Percentiles rank a stretch among this genome's conserved stretches.
These are phyloP conservation scores for Kingdonia uniflora DNA, from an alignment of 164 flowering plant genomes.

Conservation along the genomic window DNA sequence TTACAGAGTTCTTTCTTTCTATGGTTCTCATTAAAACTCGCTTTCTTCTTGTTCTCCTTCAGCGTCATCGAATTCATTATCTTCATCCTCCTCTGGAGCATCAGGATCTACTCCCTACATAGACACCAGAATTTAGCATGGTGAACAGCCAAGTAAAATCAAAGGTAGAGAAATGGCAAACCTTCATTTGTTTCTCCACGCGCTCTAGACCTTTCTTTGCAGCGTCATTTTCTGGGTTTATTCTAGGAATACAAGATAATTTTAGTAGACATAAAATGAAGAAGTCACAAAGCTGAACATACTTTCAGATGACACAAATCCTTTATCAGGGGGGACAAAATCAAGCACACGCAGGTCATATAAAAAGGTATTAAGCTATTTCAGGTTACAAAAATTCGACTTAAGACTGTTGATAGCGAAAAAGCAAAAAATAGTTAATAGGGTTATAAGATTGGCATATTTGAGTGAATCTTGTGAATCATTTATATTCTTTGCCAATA, in stretches of 20 bases:
- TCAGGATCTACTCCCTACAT: conserved; percentile 95
- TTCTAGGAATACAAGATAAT: conserved; percentile 32
- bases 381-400: too few relatives aligned
- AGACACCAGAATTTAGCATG: neutral
- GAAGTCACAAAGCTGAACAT: neutral
- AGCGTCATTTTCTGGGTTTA: conserved; percentile 80
- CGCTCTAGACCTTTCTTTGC: conserved; percentile 86
- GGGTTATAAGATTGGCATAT: too few relatives aligned
- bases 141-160: neutral
- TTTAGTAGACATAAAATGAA: neutral
- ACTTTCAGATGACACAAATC: too few relatives aligned
- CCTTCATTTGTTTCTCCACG: conserved; percentile 97
- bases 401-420: too few relatives aligned
- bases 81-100: conserved; percentile 97
- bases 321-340: neutral
- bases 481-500: too few relatives aligned
- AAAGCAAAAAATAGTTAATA: too few relatives aligned
- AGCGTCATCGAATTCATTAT: conserved; percentile 85
- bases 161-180: conserved; percentile 14
- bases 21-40: conserved; percentile 42
- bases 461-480: too few relatives aligned
- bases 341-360: neutral
- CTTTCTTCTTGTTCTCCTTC: conserved; percentile 80
- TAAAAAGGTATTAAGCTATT: too few relatives aligned
- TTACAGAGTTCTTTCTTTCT: neutral